Percentiles rank a stretch among this genome's conserved stretches.
Conservation (phyloP, 78 protist genomes). For the Dictyostelium brefeldianum region DNA sequence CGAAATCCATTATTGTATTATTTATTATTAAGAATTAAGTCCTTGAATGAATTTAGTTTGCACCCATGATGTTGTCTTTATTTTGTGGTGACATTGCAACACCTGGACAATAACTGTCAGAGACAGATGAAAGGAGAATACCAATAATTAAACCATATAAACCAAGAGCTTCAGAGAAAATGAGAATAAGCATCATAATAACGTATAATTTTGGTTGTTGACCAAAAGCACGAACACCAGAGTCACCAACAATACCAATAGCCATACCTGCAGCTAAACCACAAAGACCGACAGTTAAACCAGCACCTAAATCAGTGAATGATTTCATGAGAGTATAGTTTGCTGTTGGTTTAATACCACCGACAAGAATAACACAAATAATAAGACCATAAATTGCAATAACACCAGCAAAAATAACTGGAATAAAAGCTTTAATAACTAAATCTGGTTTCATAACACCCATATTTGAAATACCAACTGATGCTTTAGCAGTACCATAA, state of each 20-base stretch:
- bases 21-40: too few relatives aligned
- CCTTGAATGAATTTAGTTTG: too few relatives aligned
- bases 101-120: constrained; percentile 61
- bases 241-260: constrained; percentile 96
- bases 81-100: background rate
- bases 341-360: constrained; percentile 15
- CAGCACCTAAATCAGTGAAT: constrained; percentile 96
- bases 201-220: constrained; percentile 93
- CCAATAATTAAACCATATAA: constrained; percentile 96
- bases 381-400: constrained; percentile 99
- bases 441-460: constrained; percentile 98
- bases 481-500: constrained; percentile 99
- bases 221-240: constrained; percentile 96
- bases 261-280: constrained; percentile 98
- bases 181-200: constrained; percentile 96
- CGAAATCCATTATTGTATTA: too few relatives aligned
- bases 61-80: too few relatives aligned
- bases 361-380: constrained; percentile 95
- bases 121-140: constrained; percentile 85
- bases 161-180: constrained; percentile 98
- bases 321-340: constrained; percentile 79
- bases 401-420: constrained; percentile 99
- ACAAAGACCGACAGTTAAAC: constrained; percentile 97
- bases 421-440: constrained; percentile 95
- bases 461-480: constrained; percentile 97